Conservation (phyloP, 208 protist genomes). For the Entamoeba nuttalli region DNA sequence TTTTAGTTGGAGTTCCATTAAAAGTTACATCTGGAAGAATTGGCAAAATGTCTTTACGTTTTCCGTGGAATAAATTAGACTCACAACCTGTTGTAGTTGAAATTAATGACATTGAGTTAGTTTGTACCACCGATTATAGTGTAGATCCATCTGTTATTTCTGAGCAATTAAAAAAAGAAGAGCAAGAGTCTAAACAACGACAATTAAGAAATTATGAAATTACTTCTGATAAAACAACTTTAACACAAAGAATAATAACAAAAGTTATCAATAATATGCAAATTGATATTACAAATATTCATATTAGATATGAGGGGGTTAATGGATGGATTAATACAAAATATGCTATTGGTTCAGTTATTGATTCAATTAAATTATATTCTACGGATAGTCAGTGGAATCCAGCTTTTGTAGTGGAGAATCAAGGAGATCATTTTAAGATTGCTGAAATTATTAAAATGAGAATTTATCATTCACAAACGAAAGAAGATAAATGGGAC, state of each 20-base stretch:
- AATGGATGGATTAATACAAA: background rate
- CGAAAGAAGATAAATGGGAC: background rate
- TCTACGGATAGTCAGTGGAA: background rate
- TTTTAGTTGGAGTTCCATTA: background rate
- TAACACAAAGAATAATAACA: background rate
- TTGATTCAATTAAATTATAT: background rate
- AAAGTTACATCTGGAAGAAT: background rate
- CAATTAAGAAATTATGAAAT: background rate
- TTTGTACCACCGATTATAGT: background rate
- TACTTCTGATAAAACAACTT: background rate
- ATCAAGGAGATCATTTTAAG: background rate
- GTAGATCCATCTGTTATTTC: background rate
- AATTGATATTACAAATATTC: conserved; percentile 4
- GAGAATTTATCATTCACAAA: background rate
- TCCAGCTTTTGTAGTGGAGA: background rate
- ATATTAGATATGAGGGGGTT: background rate
- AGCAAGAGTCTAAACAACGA: background rate
- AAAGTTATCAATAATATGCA: conserved; percentile 2
- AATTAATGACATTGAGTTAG: background rate
- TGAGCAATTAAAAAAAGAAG: background rate
- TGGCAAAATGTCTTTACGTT: background rate
- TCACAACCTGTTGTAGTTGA: background rate
- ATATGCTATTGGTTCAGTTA: background rate
- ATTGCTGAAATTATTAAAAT: background rate
- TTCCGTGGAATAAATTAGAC: background rate